Percentiles rank a stretch among this genome's conserved stretches.
Conservation (phyloP, 2,329 filamentous ascomycete species). For the Neurospora sp. region DNA sequence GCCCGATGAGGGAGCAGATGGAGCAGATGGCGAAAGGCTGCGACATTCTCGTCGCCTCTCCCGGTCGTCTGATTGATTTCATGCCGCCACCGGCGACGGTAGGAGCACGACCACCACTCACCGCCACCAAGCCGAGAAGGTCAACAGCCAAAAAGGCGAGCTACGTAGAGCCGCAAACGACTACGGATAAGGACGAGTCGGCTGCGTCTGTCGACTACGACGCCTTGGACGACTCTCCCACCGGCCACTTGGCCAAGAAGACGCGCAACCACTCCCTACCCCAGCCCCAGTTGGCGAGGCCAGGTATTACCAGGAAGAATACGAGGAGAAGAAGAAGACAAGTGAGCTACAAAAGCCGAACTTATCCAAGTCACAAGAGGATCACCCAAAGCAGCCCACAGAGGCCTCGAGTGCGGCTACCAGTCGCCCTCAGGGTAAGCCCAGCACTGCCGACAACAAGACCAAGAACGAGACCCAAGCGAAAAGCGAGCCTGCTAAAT, state of each 20-base stretch:
- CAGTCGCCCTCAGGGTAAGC: not conserved
- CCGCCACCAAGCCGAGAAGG: not conserved
- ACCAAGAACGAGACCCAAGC: not conserved
- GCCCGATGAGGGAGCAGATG: slow-evolving; percentile 16
- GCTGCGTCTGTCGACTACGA: slow-evolving; percentile 20
- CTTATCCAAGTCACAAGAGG: not conserved
- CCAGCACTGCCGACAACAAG: not conserved
- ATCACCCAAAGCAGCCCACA: not conserved
- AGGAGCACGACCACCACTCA: slow-evolving; percentile 4
- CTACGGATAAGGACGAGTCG: slow-evolving; percentile 15
- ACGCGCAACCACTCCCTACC: not conserved
- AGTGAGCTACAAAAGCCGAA: not conserved
- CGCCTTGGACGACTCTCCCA: slow-evolving; percentile 19
- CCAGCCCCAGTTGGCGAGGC: not conserved
- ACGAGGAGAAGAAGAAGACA: not conserved
- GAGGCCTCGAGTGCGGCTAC: not conserved
- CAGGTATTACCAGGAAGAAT: not conserved
- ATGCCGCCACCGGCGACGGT: slow-evolving; percentile 7
- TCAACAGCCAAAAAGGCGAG: slow-evolving; percentile 3
- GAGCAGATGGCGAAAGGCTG: too few relatives aligned
- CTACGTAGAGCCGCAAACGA: slow-evolving; percentile 1
- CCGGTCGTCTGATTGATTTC: too few relatives aligned
- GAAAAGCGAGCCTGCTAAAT: not conserved
- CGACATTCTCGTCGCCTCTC: too few relatives aligned
- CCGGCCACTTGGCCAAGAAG: slow-evolving; percentile 5